Base-by-base conservation (phyloP, 495 filamentous ascomycete species). In the Penicillium waksmanii region DNA sequence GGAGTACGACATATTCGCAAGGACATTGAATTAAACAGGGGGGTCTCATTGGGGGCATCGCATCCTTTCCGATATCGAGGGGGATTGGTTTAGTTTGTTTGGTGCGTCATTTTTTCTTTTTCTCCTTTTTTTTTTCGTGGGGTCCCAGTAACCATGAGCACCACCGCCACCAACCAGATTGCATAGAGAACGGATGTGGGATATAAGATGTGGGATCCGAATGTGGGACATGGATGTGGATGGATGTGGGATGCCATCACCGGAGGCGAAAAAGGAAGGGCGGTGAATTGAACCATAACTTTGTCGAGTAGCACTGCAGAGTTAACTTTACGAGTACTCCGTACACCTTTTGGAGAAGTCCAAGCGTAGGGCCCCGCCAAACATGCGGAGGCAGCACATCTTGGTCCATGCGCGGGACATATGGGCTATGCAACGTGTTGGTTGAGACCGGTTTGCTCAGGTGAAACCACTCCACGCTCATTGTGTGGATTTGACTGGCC, bases 331-430 rank as follows among this genome's bases (percentile, higher is more conserved):
- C 23, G 23, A 23, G 23, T 23, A 3, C 50, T 5, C 15, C 21
- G 23, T 23, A 3, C 50, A 12, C 15, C 21, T 44, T 44, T 44
- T 44, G 17, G 15, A 44, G 17, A 21, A 54, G 50, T 60, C 61
- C 58, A 58, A 63, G 61, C 61, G 61, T 56, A 10, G 48, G 27
- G 48, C 38, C 56, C 55, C 60, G 47, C 60, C 56, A 58, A 46
- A 63, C 56, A 55, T 47, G 55, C 46, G 47, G 47, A 55, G 56
- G 33, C 53, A 18, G 38, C 31, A 40, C 50, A 25, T 52, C 53
- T 46, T 42, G 42, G 54, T 44, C 62, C 50, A 56, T 47, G 53
- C 61, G 33, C 53, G 21, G 47, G 19, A 49, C 19, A 51, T 38
- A 31, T 31, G 27, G 27, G 3, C 27, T 18, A 54, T 38, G 23